Conservation (phyloP, 2,329 filamentous ascomycete species). For the Penicillium sp. region DNA sequence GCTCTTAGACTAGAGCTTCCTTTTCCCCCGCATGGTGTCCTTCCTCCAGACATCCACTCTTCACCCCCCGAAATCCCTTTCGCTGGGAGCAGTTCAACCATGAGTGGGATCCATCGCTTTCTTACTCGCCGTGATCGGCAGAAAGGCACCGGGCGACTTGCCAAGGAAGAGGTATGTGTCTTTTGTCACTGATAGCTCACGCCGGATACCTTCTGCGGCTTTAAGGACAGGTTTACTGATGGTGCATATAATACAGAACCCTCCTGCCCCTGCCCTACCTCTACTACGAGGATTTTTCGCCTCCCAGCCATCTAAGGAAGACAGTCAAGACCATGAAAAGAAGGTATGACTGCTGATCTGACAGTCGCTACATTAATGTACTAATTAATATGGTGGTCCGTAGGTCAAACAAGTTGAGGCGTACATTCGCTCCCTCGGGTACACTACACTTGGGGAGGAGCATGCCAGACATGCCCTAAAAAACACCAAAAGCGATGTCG, state of each 20-base stretch:
- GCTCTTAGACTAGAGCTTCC: slow-evolving; percentile 15
- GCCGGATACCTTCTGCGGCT: neutral
- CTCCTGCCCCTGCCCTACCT: slow-evolving; percentile 29
- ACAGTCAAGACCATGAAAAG: slow-evolving; percentile 35
- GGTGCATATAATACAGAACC: slow-evolving; percentile 20
- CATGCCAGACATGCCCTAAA: slow-evolving; percentile 66
- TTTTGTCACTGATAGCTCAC: neutral
- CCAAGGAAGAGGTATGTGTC: slow-evolving; percentile 37
- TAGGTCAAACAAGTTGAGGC: slow-evolving; percentile 58
- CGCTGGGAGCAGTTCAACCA: slow-evolving; percentile 19
- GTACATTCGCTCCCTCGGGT: slow-evolving; percentile 56
- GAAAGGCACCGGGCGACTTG: slow-evolving; percentile 30
- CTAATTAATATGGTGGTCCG: slow-evolving; percentile 14
- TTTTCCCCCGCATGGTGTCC: slow-evolving; percentile 29
- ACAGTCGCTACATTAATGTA: neutral
- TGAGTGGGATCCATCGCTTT: slow-evolving; percentile 48
- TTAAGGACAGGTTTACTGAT: slow-evolving; percentile 10
- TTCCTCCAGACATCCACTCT: slow-evolving; percentile 4
- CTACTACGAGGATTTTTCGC: slow-evolving; percentile 37
- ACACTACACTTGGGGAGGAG: slow-evolving; percentile 58
- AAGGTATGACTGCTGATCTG: slow-evolving; percentile 32
- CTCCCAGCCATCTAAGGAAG: slow-evolving; percentile 23
- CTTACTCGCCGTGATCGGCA: slow-evolving; percentile 44
- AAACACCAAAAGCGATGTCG: slow-evolving; percentile 68
- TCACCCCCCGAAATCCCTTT: neutral